Evolutionary conservation across 192 early-diverging fungal species (phyloP).

Genomic region (Coemansia interrupta): DNA sequence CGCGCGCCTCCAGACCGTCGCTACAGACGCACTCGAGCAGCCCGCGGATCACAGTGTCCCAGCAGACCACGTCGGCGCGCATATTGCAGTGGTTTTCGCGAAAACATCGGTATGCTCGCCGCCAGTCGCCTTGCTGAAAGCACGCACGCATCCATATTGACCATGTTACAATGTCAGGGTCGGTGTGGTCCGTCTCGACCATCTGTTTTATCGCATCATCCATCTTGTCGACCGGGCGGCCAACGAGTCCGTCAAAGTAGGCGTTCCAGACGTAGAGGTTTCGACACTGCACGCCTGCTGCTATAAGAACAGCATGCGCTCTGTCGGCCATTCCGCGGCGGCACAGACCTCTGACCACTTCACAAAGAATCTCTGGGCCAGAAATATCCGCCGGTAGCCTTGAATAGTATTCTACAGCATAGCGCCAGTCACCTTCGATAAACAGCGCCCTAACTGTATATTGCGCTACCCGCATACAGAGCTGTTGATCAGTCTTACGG

Average conservation of each 20-base stretch:
- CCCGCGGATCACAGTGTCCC: slow-evolving; percentile 37
- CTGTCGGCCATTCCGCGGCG: slow-evolving; percentile 11
- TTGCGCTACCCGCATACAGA: slow-evolving; percentile 17
- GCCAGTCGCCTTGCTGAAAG: slow-evolving; percentile 32
- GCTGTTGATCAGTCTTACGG: background rate
- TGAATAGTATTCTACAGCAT: slow-evolving; percentile 21
- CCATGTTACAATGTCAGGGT: slow-evolving; percentile 26
- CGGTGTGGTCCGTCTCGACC: slow-evolving; percentile 12
- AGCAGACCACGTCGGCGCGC: slow-evolving; percentile 25
- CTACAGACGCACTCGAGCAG: slow-evolving; percentile 1
- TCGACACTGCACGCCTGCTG: background rate
- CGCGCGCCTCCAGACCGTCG: slow-evolving; percentile 9
- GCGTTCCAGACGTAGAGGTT: slow-evolving; percentile 32
- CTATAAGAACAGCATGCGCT: slow-evolving; percentile 14
- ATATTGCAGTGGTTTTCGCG: slow-evolving; percentile 4
- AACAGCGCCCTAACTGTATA: slow-evolving; percentile 33
- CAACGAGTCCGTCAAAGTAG: slow-evolving; percentile 32
- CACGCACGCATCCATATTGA: slow-evolving; percentile 46
- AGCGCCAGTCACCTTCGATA: slow-evolving; percentile 12
- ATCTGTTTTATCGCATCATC: slow-evolving; percentile 12
- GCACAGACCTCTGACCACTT: slow-evolving; percentile 30
- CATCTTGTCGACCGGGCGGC: slow-evolving; percentile 11
- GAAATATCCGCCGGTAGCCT: background rate
- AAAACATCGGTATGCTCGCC: slow-evolving; percentile 15
- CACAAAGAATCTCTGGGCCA: slow-evolving; percentile 30